Evolutionary conservation across 345 rosid genomes (phyloP).

Genomic region (Gossypium anomalum): DNA sequence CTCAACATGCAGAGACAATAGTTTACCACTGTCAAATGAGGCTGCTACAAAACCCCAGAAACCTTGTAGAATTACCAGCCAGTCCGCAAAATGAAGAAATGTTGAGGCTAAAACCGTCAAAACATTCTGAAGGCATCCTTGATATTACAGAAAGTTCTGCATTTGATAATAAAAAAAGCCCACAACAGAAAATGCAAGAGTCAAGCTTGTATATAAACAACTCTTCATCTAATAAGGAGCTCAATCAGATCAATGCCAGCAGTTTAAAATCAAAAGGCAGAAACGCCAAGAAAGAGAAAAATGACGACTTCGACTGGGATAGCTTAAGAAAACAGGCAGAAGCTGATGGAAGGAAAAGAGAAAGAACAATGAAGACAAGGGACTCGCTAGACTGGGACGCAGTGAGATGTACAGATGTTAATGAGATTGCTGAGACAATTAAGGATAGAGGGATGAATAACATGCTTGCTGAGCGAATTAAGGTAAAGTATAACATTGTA

Average conservation of each 20-base stretch:
- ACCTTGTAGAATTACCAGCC: conserved; percentile 18
- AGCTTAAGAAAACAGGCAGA: conserved; percentile 60
- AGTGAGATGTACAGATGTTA: conserved; percentile 54
- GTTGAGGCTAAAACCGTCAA: conserved; percentile 15
- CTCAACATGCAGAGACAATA: conserved; percentile 25
- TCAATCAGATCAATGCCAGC: conserved; percentile 26
- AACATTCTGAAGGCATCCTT: conserved; percentile 29
- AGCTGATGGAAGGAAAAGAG: conserved; percentile 42
- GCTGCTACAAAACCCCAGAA: conserved; percentile 24
- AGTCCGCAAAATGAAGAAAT: conserved; percentile 28
- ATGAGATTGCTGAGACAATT: conserved; percentile 63
- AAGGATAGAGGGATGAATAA: conserved; percentile 91
- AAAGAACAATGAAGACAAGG: conserved; percentile 49
- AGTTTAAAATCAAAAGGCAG: conserved; percentile 43
- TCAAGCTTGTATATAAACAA: conserved; percentile 26
- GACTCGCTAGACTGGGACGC: conserved; percentile 92
- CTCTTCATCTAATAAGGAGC: conserved; percentile 28
- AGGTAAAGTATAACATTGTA: conserved; percentile 40
- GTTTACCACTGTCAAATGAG: conserved; percentile 23
- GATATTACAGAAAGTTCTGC: conserved; percentile 38
- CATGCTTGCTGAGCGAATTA: conserved; percentile 76
- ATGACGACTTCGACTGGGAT: conserved; percentile 67
- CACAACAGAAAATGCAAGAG: conserved; percentile 29
- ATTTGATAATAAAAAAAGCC: conserved; percentile 26
- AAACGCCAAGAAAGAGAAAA: conserved; percentile 43